Conservation (phyloP, 2,329 filamentous ascomycete genomes). For the Phialophora macrospora region DNA sequence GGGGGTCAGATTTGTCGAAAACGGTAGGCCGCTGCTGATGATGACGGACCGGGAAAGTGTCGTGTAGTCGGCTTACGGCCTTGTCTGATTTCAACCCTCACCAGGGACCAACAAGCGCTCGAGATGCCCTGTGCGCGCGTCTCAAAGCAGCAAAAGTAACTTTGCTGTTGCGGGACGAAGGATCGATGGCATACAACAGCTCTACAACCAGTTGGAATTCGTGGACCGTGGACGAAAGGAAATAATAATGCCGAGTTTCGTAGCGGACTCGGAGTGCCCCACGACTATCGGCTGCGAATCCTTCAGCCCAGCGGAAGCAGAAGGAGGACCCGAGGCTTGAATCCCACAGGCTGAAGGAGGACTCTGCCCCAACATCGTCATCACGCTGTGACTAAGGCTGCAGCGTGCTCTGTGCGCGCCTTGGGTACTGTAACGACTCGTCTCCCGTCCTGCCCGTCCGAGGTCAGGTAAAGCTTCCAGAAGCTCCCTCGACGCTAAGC, state of each 20-base stretch:
- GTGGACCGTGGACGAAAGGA: background rate
- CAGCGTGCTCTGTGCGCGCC: background rate
- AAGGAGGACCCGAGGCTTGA: background rate
- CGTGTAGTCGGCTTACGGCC: constrained; percentile 12
- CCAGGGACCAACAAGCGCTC: background rate
- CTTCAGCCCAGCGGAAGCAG: background rate
- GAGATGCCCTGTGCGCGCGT: background rate
- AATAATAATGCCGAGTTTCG: background rate
- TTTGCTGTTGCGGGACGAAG: background rate
- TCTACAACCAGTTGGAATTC: constrained; percentile 3
- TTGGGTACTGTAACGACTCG: background rate
- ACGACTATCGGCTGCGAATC: background rate
- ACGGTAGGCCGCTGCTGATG: background rate
- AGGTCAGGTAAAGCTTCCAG: constrained; percentile 8
- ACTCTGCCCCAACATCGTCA: constrained; percentile 9
- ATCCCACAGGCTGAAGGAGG: background rate
- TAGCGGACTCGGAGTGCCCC: constrained; percentile 10
- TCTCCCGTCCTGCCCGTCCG: background rate
- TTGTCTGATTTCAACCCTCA: background rate
- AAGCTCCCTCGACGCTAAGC: background rate
- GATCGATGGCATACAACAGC: constrained; percentile 6
- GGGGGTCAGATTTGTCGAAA: constrained; percentile 10
- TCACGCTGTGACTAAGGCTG: background rate
- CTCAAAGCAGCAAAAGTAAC: constrained; percentile 12
- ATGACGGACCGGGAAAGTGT: background rate